phyloP scores from a whole-genome alignment of 164 flowering plant species.

The grape (Vitis vinifera) region ASM3070453v1 NC_081816.1:13069501-13070000 shows the following conservation, averaged over 20 bases:
- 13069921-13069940: too few species aligned
- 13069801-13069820: too few species aligned
- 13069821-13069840: too few species aligned
- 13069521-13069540: constrained; percentile 77
- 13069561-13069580: constrained; percentile 68
- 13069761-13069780: too few species aligned
- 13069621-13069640: constrained; percentile 61
- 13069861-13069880: too few species aligned
- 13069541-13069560: constrained; percentile 72
- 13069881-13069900: too few species aligned
- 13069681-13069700: constrained; percentile 82
- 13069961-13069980: too few species aligned
- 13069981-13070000: too few species aligned
- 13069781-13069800: too few species aligned
- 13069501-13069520: constrained; percentile 64
- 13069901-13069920: too few species aligned
- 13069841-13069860: too few species aligned
- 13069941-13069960: too few species aligned
- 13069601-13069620: constrained; percentile 74
- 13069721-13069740: constrained; percentile 90
- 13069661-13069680: constrained; percentile 83
- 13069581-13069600: constrained; percentile 60
- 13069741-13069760: constrained; percentile 72
- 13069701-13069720: constrained; percentile 53
- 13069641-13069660: constrained; percentile 76